These are phyloP conservation scores for Polyporus arcularius DNA, from an alignment of 768 basidiomycete genomes.

Conservation along the genomic window DNA sequence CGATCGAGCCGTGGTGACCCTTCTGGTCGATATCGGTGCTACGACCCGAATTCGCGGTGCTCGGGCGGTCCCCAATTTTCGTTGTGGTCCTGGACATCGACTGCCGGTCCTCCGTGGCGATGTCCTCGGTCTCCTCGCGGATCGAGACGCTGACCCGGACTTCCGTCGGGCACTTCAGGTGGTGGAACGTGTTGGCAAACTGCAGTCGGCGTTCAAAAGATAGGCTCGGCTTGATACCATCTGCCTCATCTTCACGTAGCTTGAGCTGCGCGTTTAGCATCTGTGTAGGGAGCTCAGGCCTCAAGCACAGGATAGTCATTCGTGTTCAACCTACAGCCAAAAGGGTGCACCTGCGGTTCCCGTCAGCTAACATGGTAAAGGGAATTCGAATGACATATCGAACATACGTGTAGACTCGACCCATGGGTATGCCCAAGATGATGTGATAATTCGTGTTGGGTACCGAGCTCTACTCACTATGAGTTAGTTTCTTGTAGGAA, in stretches of 20 bases:
- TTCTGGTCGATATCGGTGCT: not conserved
- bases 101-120: not conserved
- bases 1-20: not conserved
- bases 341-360: not conserved
- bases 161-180: not conserved
- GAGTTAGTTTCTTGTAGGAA: not conserved
- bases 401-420: not conserved
- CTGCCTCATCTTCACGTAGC: slow-evolving; percentile 1
- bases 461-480: not conserved
- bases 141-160: not conserved
- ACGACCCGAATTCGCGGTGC: not conserved
- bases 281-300: not conserved
- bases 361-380: not conserved
- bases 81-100: not conserved
- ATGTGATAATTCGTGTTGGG: not conserved
- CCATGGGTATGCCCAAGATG: not conserved
- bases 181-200: not conserved
- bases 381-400: not conserved
- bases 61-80: not conserved
- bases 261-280: slow-evolving; percentile 1
- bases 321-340: not conserved
- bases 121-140: not conserved
- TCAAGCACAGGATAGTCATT: not conserved
- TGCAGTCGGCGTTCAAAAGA: not conserved
- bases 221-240: not conserved